These are phyloP conservation scores for Phytophthora tentaculata DNA, from an alignment of 352 stramenopile genomes.

Conservation along the genomic window DNA sequence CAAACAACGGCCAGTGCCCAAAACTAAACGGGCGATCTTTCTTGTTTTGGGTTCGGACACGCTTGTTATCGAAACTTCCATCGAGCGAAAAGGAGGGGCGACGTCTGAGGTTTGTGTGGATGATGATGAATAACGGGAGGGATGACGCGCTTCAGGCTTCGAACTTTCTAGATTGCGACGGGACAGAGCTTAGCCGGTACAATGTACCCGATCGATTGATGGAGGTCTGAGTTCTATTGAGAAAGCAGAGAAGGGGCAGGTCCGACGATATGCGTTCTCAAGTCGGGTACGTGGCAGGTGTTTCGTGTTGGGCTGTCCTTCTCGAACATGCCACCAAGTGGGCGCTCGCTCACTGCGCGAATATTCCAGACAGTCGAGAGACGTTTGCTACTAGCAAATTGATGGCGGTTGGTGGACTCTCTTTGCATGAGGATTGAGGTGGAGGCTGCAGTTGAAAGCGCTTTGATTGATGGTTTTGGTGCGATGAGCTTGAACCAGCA, in stretches of 20 bases:
- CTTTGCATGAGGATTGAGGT: background rate
- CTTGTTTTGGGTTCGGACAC: slow-evolving; percentile 19
- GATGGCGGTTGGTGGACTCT: too few relatives aligned
- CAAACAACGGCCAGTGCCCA: slow-evolving; percentile 35
- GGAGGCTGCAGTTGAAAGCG: too few relatives aligned
- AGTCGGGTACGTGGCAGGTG: slow-evolving; percentile 15
- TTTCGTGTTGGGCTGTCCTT: slow-evolving; percentile 10
- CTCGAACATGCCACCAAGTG: slow-evolving; percentile 18
- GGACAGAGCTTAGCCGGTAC: slow-evolving; percentile 2
- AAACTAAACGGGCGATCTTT: slow-evolving; percentile 32
- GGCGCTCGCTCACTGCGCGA: slow-evolving; percentile 1
- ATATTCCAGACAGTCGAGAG: slow-evolving; percentile 11
- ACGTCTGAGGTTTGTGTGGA: slow-evolving; percentile 13
- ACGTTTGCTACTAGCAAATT: background rate
- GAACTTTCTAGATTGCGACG: slow-evolving; percentile 80
- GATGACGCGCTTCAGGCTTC: slow-evolving; percentile 31
- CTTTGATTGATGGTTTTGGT: slow-evolving; percentile 11
- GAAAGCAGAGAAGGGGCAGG: background rate
- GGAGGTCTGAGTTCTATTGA: slow-evolving; percentile 26
- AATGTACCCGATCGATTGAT: slow-evolving; percentile 11
- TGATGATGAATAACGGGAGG: background rate
- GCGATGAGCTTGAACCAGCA: too few relatives aligned
- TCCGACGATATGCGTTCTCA: slow-evolving; percentile 26
- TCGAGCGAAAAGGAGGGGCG: slow-evolving; percentile 34
- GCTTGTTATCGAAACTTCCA: slow-evolving; percentile 38